phyloP scores from a whole-genome alignment of 495 filamentous ascomycete genomes.

The Lepraria neglecta region DNA sequence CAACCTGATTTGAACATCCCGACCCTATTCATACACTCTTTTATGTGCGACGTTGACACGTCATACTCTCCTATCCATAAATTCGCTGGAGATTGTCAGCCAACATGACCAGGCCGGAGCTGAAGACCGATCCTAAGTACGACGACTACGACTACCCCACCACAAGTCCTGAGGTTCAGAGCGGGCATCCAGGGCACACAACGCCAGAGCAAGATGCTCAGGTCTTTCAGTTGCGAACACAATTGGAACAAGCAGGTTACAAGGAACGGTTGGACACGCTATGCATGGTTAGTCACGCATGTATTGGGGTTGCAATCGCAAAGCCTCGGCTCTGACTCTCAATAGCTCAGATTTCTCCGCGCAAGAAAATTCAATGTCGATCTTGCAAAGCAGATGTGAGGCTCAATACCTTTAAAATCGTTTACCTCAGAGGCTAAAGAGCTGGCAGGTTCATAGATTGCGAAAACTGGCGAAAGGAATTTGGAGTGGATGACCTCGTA shows the following conservation, averaged over 20 bases:
- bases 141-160: conserved; percentile 93
- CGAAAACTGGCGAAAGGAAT: conserved; percentile 87
- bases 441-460: conserved; percentile 73
- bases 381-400: conserved; percentile 78
- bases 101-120: conserved; percentile 36
- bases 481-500: conserved; percentile 77
- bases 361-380: conserved; percentile 92
- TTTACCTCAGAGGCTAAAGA: neutral
- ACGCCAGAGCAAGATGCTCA: conserved; percentile 84
- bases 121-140: conserved; percentile 79
- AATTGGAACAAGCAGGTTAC: conserved; percentile 79
- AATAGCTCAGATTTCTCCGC: conserved; percentile 78
- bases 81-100: neutral
- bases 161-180: conserved; percentile 57
- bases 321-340: conserved; percentile 3
- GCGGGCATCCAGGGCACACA: conserved; percentile 84
- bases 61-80: neutral
- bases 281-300: conserved; percentile 56
- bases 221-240: conserved; percentile 72
- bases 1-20: conserved; percentile 1
- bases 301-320: conserved; percentile 2
- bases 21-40: neutral
- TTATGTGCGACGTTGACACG: neutral
- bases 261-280: conserved; percentile 84
- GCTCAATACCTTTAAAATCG: conserved; percentile 5